These are phyloP conservation scores for Brettanomyces sp. DNA, from an alignment of 805 yeast species.

Conservation along the genomic window DNA sequence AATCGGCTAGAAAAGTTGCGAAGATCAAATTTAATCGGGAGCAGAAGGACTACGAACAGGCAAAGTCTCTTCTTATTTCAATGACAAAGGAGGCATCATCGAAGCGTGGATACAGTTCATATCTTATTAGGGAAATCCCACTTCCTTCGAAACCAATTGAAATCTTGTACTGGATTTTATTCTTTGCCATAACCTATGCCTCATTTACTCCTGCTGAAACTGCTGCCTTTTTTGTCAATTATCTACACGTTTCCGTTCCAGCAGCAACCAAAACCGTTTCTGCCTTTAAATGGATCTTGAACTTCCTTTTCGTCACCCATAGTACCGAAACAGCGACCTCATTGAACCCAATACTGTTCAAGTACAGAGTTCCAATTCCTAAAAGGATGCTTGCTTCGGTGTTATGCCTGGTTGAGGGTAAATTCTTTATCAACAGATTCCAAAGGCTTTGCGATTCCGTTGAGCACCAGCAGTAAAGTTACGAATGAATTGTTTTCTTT, in stretches of 20 bases:
- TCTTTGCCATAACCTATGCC: slow-evolving; percentile 3
- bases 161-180: slow-evolving; percentile 18
- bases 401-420: slow-evolving; percentile 55
- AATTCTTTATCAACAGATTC: slow-evolving; percentile 39
- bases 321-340: slow-evolving; percentile 36
- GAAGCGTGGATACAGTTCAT: slow-evolving; percentile 49
- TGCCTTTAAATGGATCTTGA: slow-evolving; percentile 7
- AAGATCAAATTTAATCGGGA: slow-evolving; percentile 46
- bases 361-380: slow-evolving; percentile 52
- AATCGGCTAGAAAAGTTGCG: slow-evolving; percentile 11
- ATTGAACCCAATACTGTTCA: slow-evolving; percentile 40
- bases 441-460: slow-evolving; percentile 1
- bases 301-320: slow-evolving; percentile 34
- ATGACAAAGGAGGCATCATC: slow-evolving; percentile 74
- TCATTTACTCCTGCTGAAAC: slow-evolving; percentile 7
- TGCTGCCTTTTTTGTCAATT: slow-evolving; percentile 2
- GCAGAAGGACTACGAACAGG: slow-evolving; percentile 32
- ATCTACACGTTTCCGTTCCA: slow-evolving; percentile 4
- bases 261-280: slow-evolving; percentile 5
- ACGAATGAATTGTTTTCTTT: too few relatives aligned
- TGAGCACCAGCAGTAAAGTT: background rate
- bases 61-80: slow-evolving; percentile 44
- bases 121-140: slow-evolving; percentile 12
- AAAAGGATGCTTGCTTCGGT: slow-evolving; percentile 43
- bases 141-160: slow-evolving; percentile 31